Conservation (phyloP, 2,329 filamentous ascomycete species). For the Cladosporium velox region DNA sequence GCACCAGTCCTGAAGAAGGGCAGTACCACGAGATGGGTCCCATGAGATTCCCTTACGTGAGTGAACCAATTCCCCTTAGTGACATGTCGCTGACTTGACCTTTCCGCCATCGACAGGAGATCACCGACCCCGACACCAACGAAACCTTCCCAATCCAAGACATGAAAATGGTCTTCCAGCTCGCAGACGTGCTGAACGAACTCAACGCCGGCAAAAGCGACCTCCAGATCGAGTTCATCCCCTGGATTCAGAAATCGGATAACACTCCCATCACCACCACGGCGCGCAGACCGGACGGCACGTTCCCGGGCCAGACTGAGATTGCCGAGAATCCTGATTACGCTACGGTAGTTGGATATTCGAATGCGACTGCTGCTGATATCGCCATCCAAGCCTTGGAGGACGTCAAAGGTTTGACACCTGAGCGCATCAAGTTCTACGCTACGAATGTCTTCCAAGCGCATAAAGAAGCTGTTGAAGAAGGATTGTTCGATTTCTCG, state of each 20-base stretch:
- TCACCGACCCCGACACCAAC: slow-evolving; percentile 52
- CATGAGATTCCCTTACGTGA: not conserved
- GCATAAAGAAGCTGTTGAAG: slow-evolving; percentile 18
- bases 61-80: not conserved
- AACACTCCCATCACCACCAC: slow-evolving; percentile 55
- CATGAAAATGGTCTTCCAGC: slow-evolving; percentile 63
- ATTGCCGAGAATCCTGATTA: slow-evolving; percentile 43
- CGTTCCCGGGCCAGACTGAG: slow-evolving; percentile 55
- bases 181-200: slow-evolving; percentile 59
- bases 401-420: slow-evolving; percentile 20
- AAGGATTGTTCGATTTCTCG: slow-evolving; percentile 18
- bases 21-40: not conserved
- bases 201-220: slow-evolving; percentile 54
- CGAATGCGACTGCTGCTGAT: not conserved
- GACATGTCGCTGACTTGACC: not conserved
- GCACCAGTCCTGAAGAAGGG: slow-evolving; percentile 37
- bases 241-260: slow-evolving; percentile 57
- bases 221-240: slow-evolving; percentile 60
- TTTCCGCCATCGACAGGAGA: slow-evolving; percentile 42
- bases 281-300: slow-evolving; percentile 52
- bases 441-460: slow-evolving; percentile 17
- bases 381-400: slow-evolving; percentile 14
- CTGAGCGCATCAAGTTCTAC: slow-evolving; percentile 19
- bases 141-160: slow-evolving; percentile 60
- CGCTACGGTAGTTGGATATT: not conserved